Evolutionary conservation across 2,329 filamentous ascomycete genomes (phyloP).

Genomic region (Reticulascus tulasneorum): DNA sequence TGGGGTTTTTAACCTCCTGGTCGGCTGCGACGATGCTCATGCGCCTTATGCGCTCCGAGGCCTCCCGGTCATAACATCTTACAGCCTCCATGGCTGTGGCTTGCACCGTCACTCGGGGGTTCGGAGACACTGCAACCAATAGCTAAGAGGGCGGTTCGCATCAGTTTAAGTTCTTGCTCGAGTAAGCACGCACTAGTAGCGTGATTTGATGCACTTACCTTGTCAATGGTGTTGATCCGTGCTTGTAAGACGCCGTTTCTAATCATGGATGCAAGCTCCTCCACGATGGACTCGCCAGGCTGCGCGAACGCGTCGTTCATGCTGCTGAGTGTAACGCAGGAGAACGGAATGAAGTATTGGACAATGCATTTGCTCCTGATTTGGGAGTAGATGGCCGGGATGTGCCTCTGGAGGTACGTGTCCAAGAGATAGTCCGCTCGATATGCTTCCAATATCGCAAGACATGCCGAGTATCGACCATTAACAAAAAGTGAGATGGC

Average conservation of each 20-base stretch:
- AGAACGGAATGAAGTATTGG: constrained; percentile 90
- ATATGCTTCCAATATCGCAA: constrained; percentile 78
- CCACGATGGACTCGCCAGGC: constrained; percentile 59
- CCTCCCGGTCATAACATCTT: constrained; percentile 67
- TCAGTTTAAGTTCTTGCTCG: too few species aligned
- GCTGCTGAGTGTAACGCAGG: constrained; percentile 74
- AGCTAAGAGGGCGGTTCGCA: constrained; percentile 51
- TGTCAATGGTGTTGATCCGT: constrained; percentile 79
- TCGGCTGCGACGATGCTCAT: constrained; percentile 74
- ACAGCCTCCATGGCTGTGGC: constrained; percentile 63
- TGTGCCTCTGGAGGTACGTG: constrained; percentile 73
- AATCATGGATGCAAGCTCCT: constrained; percentile 78
- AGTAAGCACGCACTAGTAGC: neutral
- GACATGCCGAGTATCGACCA: constrained; percentile 81
- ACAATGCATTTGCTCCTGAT: constrained; percentile 91
- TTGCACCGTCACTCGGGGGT: constrained; percentile 68
- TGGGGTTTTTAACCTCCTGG: constrained; percentile 58
- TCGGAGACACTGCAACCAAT: constrained; percentile 65
- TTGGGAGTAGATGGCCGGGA: constrained; percentile 63
- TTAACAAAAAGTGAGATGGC: constrained; percentile 87
- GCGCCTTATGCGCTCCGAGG: constrained; percentile 71
- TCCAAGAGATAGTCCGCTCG: constrained; percentile 87
- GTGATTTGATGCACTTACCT: constrained; percentile 37
- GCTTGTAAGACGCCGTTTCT: constrained; percentile 66
- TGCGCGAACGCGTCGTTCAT: constrained; percentile 73